A percentile compares a stretch with the other conserved stretches of the same genome.
phyloP scores from a whole-genome alignment of 2,329 filamentous ascomycete species.

The Microcera coccophila region DNA sequence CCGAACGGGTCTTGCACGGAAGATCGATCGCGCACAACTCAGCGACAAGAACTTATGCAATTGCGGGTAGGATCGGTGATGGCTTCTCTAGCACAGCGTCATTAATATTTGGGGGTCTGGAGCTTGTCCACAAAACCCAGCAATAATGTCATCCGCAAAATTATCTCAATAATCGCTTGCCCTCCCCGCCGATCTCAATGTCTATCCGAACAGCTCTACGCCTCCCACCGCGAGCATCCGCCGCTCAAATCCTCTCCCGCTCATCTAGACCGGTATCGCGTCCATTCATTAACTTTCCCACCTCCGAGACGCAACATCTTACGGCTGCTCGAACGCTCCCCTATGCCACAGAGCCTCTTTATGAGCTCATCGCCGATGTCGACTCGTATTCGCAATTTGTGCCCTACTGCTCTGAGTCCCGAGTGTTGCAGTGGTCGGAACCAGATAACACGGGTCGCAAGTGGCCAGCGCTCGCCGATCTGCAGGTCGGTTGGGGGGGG shows the following conservation, averaged over 20 bases:
- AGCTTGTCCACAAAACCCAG: neutral
- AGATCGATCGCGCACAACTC: neutral
- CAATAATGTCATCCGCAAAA: neutral
- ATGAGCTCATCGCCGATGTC: constrained; percentile 83
- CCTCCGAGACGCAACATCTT: constrained; percentile 55
- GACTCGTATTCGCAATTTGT: constrained; percentile 80
- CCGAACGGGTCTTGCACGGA: constrained; percentile 11
- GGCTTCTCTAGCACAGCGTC: neutral
- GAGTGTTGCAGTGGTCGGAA: constrained; percentile 69
- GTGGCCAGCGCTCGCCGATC: constrained; percentile 71
- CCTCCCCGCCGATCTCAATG: neutral
- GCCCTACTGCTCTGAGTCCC: constrained; percentile 79
- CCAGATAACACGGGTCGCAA: constrained; percentile 46
- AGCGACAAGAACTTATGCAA: neutral
- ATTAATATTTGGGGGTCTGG: neutral
- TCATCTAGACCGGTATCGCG: constrained; percentile 28
- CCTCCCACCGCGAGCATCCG: constrained; percentile 13
- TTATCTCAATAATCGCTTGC: neutral
- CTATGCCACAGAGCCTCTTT: constrained; percentile 68
- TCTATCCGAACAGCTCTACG: constrained; percentile 13
- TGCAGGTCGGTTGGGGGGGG: constrained; percentile 81
- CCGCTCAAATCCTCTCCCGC: constrained; percentile 13
- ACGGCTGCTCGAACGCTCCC: constrained; percentile 72
- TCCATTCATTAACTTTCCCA: constrained; percentile 36
- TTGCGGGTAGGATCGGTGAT: neutral